A percentile compares a stretch with the other conserved stretches of the same genome.
Evolutionary conservation across 352 stramenopile genomes (phyloP).

Genomic region (Pseudoperonospora humuli): DNA sequence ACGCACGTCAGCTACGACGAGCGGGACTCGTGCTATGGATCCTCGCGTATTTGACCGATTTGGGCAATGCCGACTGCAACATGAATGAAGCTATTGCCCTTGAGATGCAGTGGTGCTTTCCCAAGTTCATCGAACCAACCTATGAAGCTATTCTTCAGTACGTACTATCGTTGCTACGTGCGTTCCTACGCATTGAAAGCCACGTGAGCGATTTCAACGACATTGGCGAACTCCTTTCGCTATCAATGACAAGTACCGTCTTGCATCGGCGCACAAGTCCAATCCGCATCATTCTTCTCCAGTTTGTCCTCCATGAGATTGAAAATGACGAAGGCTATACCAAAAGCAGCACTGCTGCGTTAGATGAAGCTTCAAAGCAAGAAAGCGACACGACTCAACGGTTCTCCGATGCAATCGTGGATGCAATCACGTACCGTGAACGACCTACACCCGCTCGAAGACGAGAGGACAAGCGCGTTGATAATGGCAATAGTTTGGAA

Average conservation of each 20-base stretch:
- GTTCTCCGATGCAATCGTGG: constrained; percentile 32
- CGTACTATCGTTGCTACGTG: constrained; percentile 30
- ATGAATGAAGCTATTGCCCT: constrained; percentile 22
- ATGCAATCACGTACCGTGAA: constrained; percentile 32
- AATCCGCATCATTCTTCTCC: constrained; percentile 36
- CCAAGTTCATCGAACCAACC: constrained; percentile 28
- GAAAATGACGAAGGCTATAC: constrained; percentile 24
- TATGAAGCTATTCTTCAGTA: constrained; percentile 46
- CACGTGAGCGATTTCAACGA: constrained; percentile 41
- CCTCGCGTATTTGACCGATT: constrained; percentile 42
- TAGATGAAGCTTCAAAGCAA: not conserved
- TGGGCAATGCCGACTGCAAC: constrained; percentile 34
- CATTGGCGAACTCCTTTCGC: constrained; percentile 37
- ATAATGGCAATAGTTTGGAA: constrained; percentile 9
- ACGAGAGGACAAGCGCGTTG: constrained; percentile 29
- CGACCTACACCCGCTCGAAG: constrained; percentile 12
- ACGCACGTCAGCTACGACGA: constrained; percentile 57
- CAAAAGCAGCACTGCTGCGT: not conserved
- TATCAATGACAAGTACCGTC: constrained; percentile 35
- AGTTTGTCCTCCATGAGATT: constrained; percentile 51
- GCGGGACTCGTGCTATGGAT: constrained; percentile 47
- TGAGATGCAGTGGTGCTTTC: constrained; percentile 47
- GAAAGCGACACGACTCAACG: not conserved
- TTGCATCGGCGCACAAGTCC: constrained; percentile 23
- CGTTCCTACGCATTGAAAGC: constrained; percentile 51